Conservation (phyloP, 177 flowering plant species). For the Vitis hybrid region DNA sequence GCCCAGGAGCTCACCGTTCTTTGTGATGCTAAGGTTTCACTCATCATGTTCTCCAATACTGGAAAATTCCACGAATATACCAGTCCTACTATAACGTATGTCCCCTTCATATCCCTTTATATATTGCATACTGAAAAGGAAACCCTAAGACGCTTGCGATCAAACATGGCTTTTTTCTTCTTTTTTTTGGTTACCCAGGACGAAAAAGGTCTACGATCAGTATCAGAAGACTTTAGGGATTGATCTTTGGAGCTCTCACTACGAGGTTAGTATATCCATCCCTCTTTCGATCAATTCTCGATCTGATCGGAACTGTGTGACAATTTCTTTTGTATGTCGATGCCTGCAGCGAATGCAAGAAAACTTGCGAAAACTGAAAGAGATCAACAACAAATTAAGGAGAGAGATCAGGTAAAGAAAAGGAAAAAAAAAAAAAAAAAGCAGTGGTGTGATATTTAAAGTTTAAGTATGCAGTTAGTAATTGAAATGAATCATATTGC, state of each 20-base stretch:
- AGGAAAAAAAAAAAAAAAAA: no score
- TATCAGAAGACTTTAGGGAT: constrained; percentile 28
- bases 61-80: constrained; percentile 45
- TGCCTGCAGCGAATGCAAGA: constrained; percentile 61
- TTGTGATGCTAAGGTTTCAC: constrained; percentile 69
- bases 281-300: not conserved
- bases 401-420: constrained; percentile 57
- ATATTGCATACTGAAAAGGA: not conserved
- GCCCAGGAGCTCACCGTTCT: constrained; percentile 69
- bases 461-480: not conserved
- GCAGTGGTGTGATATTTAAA: not conserved
- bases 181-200: constrained; percentile 18
- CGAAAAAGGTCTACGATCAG: constrained; percentile 30
- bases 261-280: constrained; percentile 23
- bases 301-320: no score
- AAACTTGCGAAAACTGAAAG: constrained; percentile 39
- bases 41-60: constrained; percentile 57
- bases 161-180: not conserved
- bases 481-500: not conserved
- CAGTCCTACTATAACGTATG: constrained; percentile 51
- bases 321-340: not conserved
- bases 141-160: not conserved
- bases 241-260: constrained; percentile 46
- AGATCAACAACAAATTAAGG: constrained; percentile 46
- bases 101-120: not conserved